These are phyloP conservation scores for Ceratobasidium sp. DNA, from an alignment of 1,284 basidiomycete species.

Conservation along the genomic window DNA sequence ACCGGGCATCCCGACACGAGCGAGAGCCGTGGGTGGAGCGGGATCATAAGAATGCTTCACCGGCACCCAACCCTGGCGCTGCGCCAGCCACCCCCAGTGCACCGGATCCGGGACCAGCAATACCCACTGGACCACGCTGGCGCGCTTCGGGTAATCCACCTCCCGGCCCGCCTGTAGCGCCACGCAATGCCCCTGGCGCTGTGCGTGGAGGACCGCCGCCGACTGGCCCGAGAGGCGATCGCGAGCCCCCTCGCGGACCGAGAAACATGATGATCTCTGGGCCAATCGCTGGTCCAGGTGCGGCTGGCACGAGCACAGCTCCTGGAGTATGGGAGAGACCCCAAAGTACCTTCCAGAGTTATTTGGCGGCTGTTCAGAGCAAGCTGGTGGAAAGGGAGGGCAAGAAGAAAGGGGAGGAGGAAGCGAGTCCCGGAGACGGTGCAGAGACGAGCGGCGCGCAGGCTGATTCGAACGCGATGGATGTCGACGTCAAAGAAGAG, in stretches of 20 bases:
- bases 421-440: not conserved
- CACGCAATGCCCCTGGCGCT: constrained; percentile 8
- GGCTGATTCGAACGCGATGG: constrained; percentile 27
- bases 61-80: constrained; percentile 18
- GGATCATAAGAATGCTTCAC: constrained; percentile 12
- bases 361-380: constrained; percentile 30
- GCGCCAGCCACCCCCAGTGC: constrained; percentile 5
- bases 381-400: constrained; percentile 20
- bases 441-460: not conserved
- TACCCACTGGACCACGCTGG: constrained; percentile 37
- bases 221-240: constrained; percentile 34
- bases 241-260: constrained; percentile 34
- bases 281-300: not conserved
- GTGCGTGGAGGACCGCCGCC: constrained; percentile 32
- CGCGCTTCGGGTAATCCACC: constrained; percentile 10
- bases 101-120: constrained; percentile 6
- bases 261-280: constrained; percentile 32
- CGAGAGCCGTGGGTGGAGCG: constrained; percentile 17
- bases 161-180: not conserved
- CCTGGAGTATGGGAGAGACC: constrained; percentile 32
- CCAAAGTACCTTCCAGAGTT: constrained; percentile 24
- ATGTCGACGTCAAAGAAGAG: constrained; percentile 26
- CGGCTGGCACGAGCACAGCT: not conserved
- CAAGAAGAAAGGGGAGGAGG: constrained; percentile 25
- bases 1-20: not conserved